Base-by-base conservation (phyloP, 2,329 filamentous ascomycete genomes). In the Graphilbum fragrans region DNA sequence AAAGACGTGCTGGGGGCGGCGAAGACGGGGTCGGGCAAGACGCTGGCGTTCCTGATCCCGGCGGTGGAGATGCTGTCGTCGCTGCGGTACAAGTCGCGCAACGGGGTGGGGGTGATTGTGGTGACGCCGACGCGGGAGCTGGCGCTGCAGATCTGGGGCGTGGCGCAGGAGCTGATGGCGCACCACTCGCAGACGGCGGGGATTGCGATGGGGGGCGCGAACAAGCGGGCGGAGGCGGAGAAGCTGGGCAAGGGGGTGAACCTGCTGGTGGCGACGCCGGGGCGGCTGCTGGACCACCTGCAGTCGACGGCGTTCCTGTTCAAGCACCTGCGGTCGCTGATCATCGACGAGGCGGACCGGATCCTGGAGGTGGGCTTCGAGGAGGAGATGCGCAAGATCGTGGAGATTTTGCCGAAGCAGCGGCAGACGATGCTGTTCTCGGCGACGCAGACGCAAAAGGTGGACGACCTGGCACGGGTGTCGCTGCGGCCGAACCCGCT, bases 391-490 rank as follows among this genome's bases (percentile, higher is more conserved):
- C 75, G 86, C 49, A 82, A 93, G 59, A 94, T 98, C 52, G 81
- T 96, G 61, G 93, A 93, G 70, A 92, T 96, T 42, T 67, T 96
- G 17, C 86, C 88, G 37, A 82, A 82, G 51, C 80, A 93, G 44
- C 72, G 92, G 45, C 90, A 96, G 63, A 95, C 88, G 0, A 92
- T 94, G 81, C 75, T 98, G n/a, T 98, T 98, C 70, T 95, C 87
- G 14, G 92, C 92, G 14, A 98, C 92, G 5, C 92, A 96, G 62
- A 98, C 92, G 3, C 96, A 90, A 42, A 96, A 98, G 65, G 92
- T 98, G 51, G 90, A 96, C 63, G 92, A 98, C 61, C 72, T 98
- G 41, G 92, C 92, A 1, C 74, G 92, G 48, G 94, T 98, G 57
- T 98, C 92, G 5, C 72, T 98, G 37, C 78, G 87, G 29, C 82